These are phyloP conservation scores for Globisporangium iwayamae DNA, from an alignment of 352 stramenopile genomes.

Conservation along the genomic window DNA sequence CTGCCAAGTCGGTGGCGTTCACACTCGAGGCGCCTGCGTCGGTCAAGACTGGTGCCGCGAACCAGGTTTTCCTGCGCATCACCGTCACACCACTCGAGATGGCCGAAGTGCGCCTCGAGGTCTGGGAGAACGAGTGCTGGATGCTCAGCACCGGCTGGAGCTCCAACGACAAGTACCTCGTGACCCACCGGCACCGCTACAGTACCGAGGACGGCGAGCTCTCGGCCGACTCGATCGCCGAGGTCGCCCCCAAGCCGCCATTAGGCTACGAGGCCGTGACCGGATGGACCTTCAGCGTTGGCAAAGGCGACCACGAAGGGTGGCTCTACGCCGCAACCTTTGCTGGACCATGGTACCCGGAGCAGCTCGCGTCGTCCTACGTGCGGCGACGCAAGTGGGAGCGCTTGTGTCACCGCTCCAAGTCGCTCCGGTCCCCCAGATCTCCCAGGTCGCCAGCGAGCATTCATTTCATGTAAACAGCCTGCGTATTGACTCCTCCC, in stretches of 20 bases:
- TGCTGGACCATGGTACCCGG: conserved; percentile 30
- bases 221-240: conserved; percentile 22
- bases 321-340: conserved; percentile 39
- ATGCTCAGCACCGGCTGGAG: conserved; percentile 24
- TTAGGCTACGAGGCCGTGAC: conserved; percentile 14
- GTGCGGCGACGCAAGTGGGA: conserved; percentile 32
- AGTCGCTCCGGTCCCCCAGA: neutral
- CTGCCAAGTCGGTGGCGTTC: conserved; percentile 5
- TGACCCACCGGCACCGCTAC: conserved; percentile 19
- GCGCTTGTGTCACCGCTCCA: conserved; percentile 7
- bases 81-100: conserved; percentile 18
- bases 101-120: conserved; percentile 20
- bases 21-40: conserved; percentile 16
- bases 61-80: conserved; percentile 22
- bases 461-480: neutral
- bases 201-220: conserved; percentile 23
- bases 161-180: conserved; percentile 11
- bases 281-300: conserved; percentile 28
- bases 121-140: conserved; percentile 43
- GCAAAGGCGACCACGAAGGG: conserved; percentile 31
- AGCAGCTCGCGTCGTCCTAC: conserved; percentile 15
- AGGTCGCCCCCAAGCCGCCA: conserved; percentile 21
- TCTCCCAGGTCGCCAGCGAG: neutral
- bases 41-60: conserved; percentile 13
- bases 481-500: no score